A percentile compares a stretch with the other conserved stretches of the same genome.
Evolutionary conservation across 495 filamentous ascomycete genomes (phyloP).

Genomic region (Choiromyces venosus): DNA sequence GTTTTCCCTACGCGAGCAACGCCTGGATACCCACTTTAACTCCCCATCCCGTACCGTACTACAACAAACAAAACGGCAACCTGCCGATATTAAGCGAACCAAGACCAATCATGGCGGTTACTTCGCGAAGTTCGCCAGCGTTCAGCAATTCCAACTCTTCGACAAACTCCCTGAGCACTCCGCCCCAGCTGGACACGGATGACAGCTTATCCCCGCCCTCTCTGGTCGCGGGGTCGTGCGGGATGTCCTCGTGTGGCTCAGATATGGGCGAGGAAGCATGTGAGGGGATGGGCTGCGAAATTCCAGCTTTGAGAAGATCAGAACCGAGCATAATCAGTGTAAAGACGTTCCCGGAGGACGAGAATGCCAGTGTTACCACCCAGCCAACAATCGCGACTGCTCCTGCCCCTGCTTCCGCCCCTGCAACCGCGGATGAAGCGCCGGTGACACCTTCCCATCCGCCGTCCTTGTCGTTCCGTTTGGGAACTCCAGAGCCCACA

Average conservation of each 20-base stretch:
- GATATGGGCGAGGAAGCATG: neutral
- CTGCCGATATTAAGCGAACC: neutral
- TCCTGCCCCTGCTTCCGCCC: slow-evolving; percentile 3
- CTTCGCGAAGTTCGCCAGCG: neutral
- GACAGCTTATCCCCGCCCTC: neutral
- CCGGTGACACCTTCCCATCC: slow-evolving; percentile 41
- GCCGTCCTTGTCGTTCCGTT: slow-evolving; percentile 27
- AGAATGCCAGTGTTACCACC: neutral
- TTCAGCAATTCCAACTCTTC: neutral
- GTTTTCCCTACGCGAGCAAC: neutral
- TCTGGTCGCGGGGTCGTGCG: neutral
- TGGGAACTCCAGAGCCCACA: slow-evolving; percentile 30
- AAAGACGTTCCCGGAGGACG: neutral
- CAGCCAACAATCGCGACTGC: slow-evolving; percentile 5
- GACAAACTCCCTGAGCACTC: neutral
- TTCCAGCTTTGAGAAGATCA: neutral
- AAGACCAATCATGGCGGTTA: neutral
- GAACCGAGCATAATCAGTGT: neutral
- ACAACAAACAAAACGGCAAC: neutral
- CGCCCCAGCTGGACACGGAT: neutral
- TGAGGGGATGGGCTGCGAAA: neutral
- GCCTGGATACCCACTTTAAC: neutral
- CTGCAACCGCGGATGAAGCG: slow-evolving; percentile 48
- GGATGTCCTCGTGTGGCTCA: neutral
- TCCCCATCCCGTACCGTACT: neutral